Percentiles rank a stretch among this genome's conserved stretches.
phyloP scores from a whole-genome alignment of 2,329 filamentous ascomycete species.

The Intubia oerlemansii region DNA sequence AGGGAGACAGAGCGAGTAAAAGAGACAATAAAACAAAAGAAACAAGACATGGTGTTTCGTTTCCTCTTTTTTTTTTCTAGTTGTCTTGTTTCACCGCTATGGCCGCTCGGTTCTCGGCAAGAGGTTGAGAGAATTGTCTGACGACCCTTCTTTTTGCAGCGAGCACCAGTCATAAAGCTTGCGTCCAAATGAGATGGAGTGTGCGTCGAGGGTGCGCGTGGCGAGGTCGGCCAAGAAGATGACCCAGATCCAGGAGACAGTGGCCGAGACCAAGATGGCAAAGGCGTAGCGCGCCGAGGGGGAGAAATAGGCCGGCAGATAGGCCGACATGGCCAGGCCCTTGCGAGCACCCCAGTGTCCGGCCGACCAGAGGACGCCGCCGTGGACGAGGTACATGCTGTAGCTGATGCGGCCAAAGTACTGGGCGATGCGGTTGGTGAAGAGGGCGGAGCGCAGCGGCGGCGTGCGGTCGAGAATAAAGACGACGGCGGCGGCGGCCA shows the following conservation, averaged over 20 bases:
- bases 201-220: constrained; percentile 32
- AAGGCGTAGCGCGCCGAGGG: constrained; percentile 26
- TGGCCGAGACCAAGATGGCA: constrained; percentile 23
- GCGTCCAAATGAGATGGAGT: constrained; percentile 31
- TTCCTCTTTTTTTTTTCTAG: too few species aligned
- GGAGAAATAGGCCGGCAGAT: too few species aligned
- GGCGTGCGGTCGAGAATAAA: constrained; percentile 9
- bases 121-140: too few species aligned
- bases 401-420: constrained; percentile 41
- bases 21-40: too few species aligned
- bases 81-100: too few species aligned
- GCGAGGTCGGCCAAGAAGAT: constrained; percentile 35
- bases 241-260: constrained; percentile 25
- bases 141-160: too few species aligned
- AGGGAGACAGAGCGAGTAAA: too few species aligned
- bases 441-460: constrained; percentile 10
- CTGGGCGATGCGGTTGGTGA: constrained; percentile 10
- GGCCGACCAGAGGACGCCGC: constrained; percentile 28
- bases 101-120: too few species aligned
- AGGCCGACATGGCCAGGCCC: constrained; percentile 11
- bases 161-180: constrained; percentile 24
- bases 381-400: constrained; percentile 39
- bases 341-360: constrained; percentile 17
- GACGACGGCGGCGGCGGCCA: constrained; percentile 10
- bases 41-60: too few species aligned